Conservation (phyloP, 257 asterid genomes). For the Nyctanthes arbortristis region DNA sequence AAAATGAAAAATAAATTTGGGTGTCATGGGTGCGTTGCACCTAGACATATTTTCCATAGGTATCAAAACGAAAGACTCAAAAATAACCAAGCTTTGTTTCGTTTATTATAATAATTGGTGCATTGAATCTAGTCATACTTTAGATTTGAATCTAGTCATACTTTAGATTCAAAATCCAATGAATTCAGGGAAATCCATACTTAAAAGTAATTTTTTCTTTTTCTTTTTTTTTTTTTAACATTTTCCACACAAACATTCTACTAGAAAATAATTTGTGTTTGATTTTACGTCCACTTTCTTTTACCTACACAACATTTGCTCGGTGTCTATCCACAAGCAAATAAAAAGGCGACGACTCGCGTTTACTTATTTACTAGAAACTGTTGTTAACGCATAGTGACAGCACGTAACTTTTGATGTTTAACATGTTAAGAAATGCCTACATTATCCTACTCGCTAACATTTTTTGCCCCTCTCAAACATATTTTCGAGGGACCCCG, state of each 20-base stretch:
- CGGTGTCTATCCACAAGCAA: background rate
- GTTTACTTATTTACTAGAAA: background rate
- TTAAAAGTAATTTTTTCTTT: no score
- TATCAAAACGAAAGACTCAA: background rate
- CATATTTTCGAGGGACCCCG: no score
- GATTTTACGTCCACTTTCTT: no score
- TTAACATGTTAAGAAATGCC: background rate
- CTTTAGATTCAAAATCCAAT: background rate
- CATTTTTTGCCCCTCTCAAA: no score
- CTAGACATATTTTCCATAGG: conserved; percentile 28
- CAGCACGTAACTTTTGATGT: background rate
- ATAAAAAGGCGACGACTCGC: background rate
- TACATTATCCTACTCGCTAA: no score
- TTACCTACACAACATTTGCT: no score
- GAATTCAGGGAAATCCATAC: background rate
- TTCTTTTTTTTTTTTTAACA: background rate
- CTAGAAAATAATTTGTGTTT: no score
- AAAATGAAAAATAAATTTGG: no score
- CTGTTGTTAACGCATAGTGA: background rate
- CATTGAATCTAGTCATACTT: background rate
- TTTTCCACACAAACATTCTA: background rate
- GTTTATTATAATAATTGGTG: background rate
- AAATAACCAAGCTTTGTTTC: background rate
- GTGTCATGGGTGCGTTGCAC: conserved; percentile 21
- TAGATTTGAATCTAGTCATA: no score